phyloP scores from a whole-genome alignment of 1,284 basidiomycete genomes.

The Peniophora sp. region DNA sequence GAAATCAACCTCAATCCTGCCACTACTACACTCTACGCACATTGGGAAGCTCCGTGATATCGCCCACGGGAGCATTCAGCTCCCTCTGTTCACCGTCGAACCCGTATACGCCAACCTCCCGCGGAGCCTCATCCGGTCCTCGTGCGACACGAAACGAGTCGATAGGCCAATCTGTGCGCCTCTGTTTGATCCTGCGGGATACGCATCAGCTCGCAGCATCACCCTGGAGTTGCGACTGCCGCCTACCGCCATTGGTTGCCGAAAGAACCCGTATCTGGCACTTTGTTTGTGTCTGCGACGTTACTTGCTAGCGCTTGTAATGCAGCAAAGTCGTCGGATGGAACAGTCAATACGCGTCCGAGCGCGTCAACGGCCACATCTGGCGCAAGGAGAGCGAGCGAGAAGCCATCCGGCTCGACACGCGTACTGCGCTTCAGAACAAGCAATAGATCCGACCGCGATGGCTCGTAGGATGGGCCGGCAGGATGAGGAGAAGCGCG shows the following conservation, averaged over 20 bases:
- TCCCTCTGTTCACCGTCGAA: constrained; percentile 26
- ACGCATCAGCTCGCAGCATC: too few species aligned
- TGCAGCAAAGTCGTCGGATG: constrained; percentile 24
- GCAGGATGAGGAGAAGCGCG: constrained; percentile 25
- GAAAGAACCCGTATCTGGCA: constrained; percentile 27
- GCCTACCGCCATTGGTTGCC: constrained; percentile 30
- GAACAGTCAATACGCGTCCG: constrained; percentile 27
- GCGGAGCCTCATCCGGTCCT: constrained; percentile 14
- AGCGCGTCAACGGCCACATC: constrained; percentile 31
- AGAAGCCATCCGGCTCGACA: constrained; percentile 33
- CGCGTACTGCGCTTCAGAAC: constrained; percentile 31
- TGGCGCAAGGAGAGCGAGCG: constrained; percentile 32
- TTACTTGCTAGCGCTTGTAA: constrained; percentile 24
- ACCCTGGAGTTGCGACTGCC: too few species aligned
- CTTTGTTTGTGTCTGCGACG: constrained; percentile 7
- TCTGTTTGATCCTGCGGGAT: constrained; percentile 17
- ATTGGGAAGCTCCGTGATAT: constrained; percentile 25
- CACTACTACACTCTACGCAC: constrained; percentile 3
- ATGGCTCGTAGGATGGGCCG: constrained; percentile 25
- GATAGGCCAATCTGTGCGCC: constrained; percentile 29
- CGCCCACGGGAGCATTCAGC: constrained; percentile 27
- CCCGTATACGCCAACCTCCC: constrained; percentile 36
- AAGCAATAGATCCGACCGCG: constrained; percentile 24
- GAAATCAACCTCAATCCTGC: too few species aligned
- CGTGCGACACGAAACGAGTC: constrained; percentile 26